Evolutionary conservation across 2,329 filamentous ascomycete genomes (phyloP), one percentile per base, ranked within the genome.

Genomic region (Sporothrix schenckii): DNA sequence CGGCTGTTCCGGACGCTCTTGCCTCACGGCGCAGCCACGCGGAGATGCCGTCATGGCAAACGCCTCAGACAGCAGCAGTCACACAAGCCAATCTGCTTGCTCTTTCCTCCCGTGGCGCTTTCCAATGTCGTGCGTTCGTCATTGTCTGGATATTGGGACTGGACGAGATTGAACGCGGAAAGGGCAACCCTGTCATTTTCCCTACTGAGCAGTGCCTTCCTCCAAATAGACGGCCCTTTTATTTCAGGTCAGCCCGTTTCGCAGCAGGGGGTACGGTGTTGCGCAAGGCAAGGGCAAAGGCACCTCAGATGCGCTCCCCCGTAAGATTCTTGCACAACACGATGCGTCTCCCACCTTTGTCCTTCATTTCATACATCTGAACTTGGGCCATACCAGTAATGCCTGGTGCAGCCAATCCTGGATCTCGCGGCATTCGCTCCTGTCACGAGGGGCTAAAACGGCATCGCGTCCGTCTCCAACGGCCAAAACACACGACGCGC

Each of bases 21-120:
- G 21, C 41, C 39, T 34, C 27, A 41, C 44, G 41, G 44, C 47
- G 44, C 67, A 53, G 44, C 56, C 11, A 30, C 30, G 53, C 68
- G 58, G 68, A 54, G 68, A 65, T 65, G 68, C 68, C 68, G 68
- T 54, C 56, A 65, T 69, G 58, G 34, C 47, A 65, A 69, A 63
- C 68, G 56, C 68, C 47, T 63, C 68, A 53, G 34, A 54, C 67
- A 68, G 50, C 50, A 44, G 19, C 58, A 11, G 60, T 58, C 13
- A 66, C 60, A 69, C 68, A 66, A 39, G 14, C 49, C 69, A 66
- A 66, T 41, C 60, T 41, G 44, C 3, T 66, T 52, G 66, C 53
- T 60, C 66, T 68, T 50, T 47, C 65, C 65, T 7, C 50, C 27
- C 61, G 60, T 63, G 41, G 41, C 30, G 41, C 10, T 30, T 47